These are phyloP conservation scores for Melanomma pulvis-pyrius DNA, from an alignment of 495 filamentous ascomycete species.

Conservation along the genomic window DNA sequence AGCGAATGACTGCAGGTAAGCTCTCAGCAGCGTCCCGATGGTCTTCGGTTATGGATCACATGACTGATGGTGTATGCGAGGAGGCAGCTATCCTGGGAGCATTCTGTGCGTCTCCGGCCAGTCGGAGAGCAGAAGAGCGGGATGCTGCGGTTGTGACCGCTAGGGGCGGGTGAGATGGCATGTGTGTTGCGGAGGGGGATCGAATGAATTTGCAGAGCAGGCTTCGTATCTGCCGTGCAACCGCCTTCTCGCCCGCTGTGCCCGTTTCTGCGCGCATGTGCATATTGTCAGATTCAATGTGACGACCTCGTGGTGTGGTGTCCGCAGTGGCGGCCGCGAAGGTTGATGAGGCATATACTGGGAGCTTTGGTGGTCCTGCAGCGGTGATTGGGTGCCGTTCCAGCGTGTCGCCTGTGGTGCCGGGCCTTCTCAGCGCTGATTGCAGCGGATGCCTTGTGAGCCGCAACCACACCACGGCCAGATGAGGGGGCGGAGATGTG, in stretches of 20 bases:
- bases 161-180: neutral
- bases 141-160: conserved; percentile 12
- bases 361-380: too few species aligned
- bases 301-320: neutral
- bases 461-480: neutral
- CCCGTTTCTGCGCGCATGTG: conserved; percentile 15
- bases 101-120: conserved; percentile 27
- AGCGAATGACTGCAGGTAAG: neutral
- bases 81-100: conserved; percentile 19
- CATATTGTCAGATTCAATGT: neutral
- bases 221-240: conserved; percentile 17
- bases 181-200: neutral
- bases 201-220: conserved; percentile 6
- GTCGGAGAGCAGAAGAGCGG: conserved; percentile 19
- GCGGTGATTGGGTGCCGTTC: too few species aligned
- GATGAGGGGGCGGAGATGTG: conserved; percentile 1
- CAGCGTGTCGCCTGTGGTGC: too few species aligned
- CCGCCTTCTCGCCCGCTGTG: conserved; percentile 4
- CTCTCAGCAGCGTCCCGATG: neutral
- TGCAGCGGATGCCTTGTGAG: neutral
- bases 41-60: conserved; percentile 12
- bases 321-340: neutral
- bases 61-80: conserved; percentile 24
- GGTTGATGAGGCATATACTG: too few species aligned
- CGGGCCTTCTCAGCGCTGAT: too few species aligned